Evolutionary conservation across 202 grass and related monocot species (phyloP).

Genomic region (Miscanthus sacchariflorus): DNA sequence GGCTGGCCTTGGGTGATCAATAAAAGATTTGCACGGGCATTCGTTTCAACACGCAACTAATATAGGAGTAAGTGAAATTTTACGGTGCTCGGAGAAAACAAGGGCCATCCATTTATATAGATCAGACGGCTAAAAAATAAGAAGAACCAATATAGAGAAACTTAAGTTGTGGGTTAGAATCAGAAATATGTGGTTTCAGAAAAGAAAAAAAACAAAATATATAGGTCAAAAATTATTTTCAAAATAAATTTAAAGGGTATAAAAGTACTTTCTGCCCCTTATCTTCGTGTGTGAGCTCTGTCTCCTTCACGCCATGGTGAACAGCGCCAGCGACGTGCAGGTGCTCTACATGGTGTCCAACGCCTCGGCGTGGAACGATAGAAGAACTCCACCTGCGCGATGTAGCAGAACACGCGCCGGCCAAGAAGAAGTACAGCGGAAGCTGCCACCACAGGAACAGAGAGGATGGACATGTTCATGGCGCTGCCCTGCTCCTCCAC

Average conservation of each 20-base stretch:
- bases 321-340: conserved; percentile 56
- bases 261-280: no score
- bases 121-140: no score
- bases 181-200: not conserved
- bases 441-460: conserved; percentile 64
- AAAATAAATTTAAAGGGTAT: no score
- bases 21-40: no score
- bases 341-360: conserved; percentile 85
- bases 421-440: conserved; percentile 65
- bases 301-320: conserved; percentile 50
- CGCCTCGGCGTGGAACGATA: conserved; percentile 42
- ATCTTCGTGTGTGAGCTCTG: no score
- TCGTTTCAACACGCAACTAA: no score
- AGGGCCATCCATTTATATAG: no score
- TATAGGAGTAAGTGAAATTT: no score
- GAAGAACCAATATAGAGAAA: no score
- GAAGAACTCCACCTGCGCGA: conserved; percentile 70
- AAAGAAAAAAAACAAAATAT: not conserved
- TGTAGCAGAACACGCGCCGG: conserved; percentile 66
- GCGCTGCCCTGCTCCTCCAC: conserved; percentile 49
- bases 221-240: not conserved
- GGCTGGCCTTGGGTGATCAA: no score
- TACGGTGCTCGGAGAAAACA: no score
- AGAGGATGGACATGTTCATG: conserved; percentile 61
- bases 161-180: no score